phyloP scores from a whole-genome alignment of 2,329 filamentous ascomycete species.

The Fusarium oxysporum region DNA sequence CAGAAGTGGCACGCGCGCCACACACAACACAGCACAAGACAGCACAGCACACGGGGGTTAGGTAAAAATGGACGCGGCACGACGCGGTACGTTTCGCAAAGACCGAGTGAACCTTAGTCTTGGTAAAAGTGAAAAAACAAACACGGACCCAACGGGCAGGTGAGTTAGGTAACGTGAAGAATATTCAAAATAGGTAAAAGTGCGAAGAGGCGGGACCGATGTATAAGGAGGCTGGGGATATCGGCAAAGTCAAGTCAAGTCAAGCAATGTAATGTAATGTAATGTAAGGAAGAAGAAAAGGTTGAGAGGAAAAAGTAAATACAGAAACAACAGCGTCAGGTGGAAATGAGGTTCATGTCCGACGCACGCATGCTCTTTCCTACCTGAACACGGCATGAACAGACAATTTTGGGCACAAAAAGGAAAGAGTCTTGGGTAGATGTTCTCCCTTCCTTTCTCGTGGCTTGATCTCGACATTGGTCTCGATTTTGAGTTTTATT shows the following conservation, averaged over 20 bases:
- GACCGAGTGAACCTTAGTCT: conserved; percentile 8
- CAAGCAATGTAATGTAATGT: not conserved
- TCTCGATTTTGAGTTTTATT: conserved; percentile 2
- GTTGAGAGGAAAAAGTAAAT: conserved; percentile 25
- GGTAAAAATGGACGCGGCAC: conserved; percentile 24
- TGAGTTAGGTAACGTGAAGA: not conserved
- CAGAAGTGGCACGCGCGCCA: conserved; percentile 18
- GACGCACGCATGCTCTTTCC: conserved; percentile 18
- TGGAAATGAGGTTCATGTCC: conserved; percentile 33
- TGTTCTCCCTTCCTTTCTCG: not conserved
- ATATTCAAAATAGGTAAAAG: conserved; percentile 15
- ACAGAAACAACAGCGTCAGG: conserved; percentile 20
- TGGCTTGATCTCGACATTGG: not conserved
- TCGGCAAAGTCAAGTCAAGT: not conserved
- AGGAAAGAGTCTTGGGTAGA: not conserved
- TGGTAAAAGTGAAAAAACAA: not conserved
- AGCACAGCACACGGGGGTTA: not conserved
- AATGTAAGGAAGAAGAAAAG: conserved; percentile 8
- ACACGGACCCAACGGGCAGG: conserved; percentile 6
- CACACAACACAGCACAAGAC: not conserved
- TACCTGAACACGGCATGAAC: not conserved
- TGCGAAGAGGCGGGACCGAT: conserved; percentile 26
- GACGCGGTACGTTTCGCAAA: conserved; percentile 24
- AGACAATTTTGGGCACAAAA: conserved; percentile 3
- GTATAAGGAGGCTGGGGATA: conserved; percentile 23